Evolutionary conservation across 108 stramenopile genomes (phyloP), one percentile per base, ranked within the genome.

Genomic region (Fragilariopsis cylindrus): DNA sequence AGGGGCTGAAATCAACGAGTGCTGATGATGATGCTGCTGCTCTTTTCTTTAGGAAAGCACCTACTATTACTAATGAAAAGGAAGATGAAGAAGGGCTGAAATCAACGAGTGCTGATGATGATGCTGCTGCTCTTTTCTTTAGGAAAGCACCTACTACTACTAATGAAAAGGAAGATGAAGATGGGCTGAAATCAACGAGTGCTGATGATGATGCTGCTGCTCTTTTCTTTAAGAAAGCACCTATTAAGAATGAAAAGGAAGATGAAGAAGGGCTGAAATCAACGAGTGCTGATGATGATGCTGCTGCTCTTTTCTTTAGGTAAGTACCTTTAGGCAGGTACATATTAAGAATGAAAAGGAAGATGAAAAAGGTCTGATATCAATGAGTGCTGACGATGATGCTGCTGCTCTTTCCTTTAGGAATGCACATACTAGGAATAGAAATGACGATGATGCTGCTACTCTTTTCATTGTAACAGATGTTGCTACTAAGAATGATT

Each of bases 401-500:
- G 30, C 30, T 30, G 30, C 30, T 30, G 30, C 30, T 30, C 30
- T 30, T 30, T 30, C 30, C 30, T 30, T 30, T 30, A 30, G 30
- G 30, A 30, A 30, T 30, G 30, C 30, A 30, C 30, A 30, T 30
- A 30, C 30, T 30, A 30, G 30, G 30, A 30, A 30, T 30, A 56
- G 55, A n/a, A 56, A 56, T 19, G 9, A 5, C 55, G 55, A 56
- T 9, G 55, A 56, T 56, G 55, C 55, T 9, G 55, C 55, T 56
- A 19, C 55, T 56, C 55, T 56, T 9, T 56, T 56, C 55, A 5
- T 11, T 56, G 19, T 19, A 19, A 4, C 7, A 56, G 55, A 19
- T 19, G 19, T 19, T 19, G 11, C 55, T 19, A 56, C 16, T 19
- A 5, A n/a, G 7, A 56, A 6, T 56, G 55, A 56, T 56, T 56